Evolutionary conservation across 1,139 yeast species (phyloP), one percentile per base, ranked within the genome.

Genomic region (Suhomyces panamericanus): DNA sequence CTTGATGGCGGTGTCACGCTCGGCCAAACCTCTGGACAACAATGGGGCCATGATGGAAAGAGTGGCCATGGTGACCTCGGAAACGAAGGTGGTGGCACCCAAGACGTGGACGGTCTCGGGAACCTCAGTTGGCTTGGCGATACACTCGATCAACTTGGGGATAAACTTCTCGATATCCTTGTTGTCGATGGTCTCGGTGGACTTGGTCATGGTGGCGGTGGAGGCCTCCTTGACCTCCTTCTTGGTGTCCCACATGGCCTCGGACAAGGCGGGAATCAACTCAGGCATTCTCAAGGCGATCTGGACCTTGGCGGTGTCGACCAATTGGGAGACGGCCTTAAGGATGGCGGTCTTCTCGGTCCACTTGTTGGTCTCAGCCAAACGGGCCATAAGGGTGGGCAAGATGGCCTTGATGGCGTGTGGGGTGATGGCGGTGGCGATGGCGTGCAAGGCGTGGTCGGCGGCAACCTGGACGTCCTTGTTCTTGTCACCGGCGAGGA

Each of bases 221-320:
- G 99, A 97, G 68, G 95, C 96, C 63, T 81, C 84, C 86, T 93
- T 93, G 70, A 93, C 98, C 69, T 93, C 98, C 75, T 83, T 81
- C 85, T 93, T 93, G 77, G 99, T 93, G 75, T 93, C 99, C 99
- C 99, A 93, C 98, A 93, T 93, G 63, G 97, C 88, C 80, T 93
- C 99, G 59, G 99, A 93, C 66, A 93, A 80, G 58, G 87, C 95
- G 73, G 99, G 99, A 66, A 93, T 91, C 74, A 93, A 85, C 80
- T 93, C 98, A 66, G 98, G 96, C 98, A 93, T 91, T 82, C 98
- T 89, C 68, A 93, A 82, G 62, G 99, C 96, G 63, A 93, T 79
- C 81, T 91, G 99, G 63, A 77, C 89, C 75, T 91, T 93, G 62
- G 99, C 96, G 60, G 90, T 81, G 70, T 89, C 96, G 64, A 93